Percentiles rank a stretch among this genome's conserved stretches.
phyloP scores from a whole-genome alignment of 352 stramenopile species.

The Pythium aristosporum region DNA sequence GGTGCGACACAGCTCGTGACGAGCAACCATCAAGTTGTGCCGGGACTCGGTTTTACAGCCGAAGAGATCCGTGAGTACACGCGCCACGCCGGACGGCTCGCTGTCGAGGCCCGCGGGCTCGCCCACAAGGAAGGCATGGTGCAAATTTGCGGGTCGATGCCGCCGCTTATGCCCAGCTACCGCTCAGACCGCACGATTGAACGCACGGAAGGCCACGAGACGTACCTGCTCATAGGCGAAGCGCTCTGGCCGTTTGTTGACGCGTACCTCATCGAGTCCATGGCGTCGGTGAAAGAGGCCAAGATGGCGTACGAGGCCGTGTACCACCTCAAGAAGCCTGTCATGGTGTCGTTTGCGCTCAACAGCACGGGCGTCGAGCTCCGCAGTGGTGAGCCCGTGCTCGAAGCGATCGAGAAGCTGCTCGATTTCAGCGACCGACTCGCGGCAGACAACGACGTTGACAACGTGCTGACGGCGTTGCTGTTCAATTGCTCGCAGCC shows the following conservation, averaged over 20 bases:
- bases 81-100: slow-evolving; percentile 61
- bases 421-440: slow-evolving; percentile 38
- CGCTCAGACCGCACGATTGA: slow-evolving; percentile 85
- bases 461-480: slow-evolving; percentile 52
- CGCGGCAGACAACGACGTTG: slow-evolving; percentile 9
- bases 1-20: slow-evolving; percentile 84
- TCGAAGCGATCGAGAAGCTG: slow-evolving; percentile 47
- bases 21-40: slow-evolving; percentile 89
- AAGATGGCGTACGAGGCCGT: slow-evolving; percentile 81
- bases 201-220: slow-evolving; percentile 59
- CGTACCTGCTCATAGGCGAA: slow-evolving; percentile 75
- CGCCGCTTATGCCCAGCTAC: slow-evolving; percentile 89
- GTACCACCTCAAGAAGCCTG: slow-evolving; percentile 50
- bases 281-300: slow-evolving; percentile 88
- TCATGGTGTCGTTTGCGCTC: slow-evolving; percentile 89
- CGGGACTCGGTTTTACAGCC: slow-evolving; percentile 77
- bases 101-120: slow-evolving; percentile 38
- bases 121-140: slow-evolving; percentile 30
- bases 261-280: slow-evolving; percentile 85
- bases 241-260: slow-evolving; percentile 81
- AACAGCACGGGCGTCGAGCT: slow-evolving; percentile 63
- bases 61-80: slow-evolving; percentile 75
- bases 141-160: slow-evolving; percentile 84
- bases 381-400: slow-evolving; percentile 75
- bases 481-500: slow-evolving; percentile 93